Percentiles rank a stretch among this genome's conserved stretches.
Evolutionary conservation across 148 eudicot species (phyloP).

Genomic region (Silene latifolia): DNA sequence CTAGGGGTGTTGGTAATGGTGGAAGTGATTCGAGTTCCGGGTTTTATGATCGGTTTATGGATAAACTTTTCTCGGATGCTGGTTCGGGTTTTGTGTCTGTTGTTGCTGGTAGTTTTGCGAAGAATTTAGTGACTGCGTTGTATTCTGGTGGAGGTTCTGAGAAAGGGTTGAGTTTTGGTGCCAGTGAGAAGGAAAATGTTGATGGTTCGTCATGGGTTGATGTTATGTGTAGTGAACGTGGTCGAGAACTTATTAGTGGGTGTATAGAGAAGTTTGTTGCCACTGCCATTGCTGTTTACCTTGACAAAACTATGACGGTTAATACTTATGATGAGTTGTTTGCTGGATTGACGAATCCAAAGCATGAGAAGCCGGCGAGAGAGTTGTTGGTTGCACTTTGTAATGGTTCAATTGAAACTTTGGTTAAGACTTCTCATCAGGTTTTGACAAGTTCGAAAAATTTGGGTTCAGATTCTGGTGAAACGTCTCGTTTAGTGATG

Average conservation of each 20-base stretch:
- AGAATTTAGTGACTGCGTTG: conserved; percentile 54
- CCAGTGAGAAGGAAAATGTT: neutral
- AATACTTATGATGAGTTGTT: conserved; percentile 77
- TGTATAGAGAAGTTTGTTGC: conserved; percentile 62
- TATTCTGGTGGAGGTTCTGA: conserved; percentile 35
- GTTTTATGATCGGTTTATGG: conserved; percentile 51
- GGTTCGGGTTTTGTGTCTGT: conserved; percentile 83
- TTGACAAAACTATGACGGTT: conserved; percentile 70
- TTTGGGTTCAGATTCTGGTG: conserved; percentile 19
- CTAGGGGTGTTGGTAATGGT: conserved; percentile 16
- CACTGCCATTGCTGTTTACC: conserved; percentile 68
- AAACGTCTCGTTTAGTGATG: conserved; percentile 41
- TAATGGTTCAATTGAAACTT: conserved; percentile 72
- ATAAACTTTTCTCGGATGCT: conserved; percentile 60
- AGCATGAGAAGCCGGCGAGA: conserved; percentile 56
- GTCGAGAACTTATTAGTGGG: conserved; percentile 47
- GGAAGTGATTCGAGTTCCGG: conserved; percentile 29
- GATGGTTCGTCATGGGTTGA: conserved; percentile 45
- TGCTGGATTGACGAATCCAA: conserved; percentile 79
- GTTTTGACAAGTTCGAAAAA: conserved; percentile 32
- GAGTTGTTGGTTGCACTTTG: conserved; percentile 63
- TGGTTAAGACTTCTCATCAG: conserved; percentile 67
- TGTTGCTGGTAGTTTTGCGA: conserved; percentile 78
- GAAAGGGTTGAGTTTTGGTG: no score
- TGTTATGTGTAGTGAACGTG: conserved; percentile 42